Conservation (phyloP, 495 filamentous ascomycete genomes). For the Penicillium antarcticum region DNA sequence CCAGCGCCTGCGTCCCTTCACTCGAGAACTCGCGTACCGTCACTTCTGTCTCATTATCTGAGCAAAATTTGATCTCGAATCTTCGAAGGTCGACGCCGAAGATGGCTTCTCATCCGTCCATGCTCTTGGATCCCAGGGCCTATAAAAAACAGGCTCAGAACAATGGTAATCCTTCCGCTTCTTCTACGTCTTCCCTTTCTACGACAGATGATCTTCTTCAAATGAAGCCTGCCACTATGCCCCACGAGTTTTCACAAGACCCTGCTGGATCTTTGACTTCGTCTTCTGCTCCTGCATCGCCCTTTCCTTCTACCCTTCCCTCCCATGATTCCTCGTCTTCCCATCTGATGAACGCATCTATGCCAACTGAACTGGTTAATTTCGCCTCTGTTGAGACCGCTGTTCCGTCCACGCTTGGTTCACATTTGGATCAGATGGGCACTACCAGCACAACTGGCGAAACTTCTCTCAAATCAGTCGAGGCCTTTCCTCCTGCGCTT, state of each 20-base stretch:
- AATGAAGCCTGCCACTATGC: neutral
- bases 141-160: constrained; percentile 31
- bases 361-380: neutral
- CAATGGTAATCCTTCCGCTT: constrained; percentile 30
- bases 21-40: neutral
- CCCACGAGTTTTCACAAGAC: neutral
- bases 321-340: neutral
- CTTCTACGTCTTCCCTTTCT: neutral
- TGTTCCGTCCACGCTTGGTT: too few species aligned
- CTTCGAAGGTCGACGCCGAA: neutral
- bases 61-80: neutral
- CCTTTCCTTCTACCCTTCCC: neutral
- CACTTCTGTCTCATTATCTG: neutral
- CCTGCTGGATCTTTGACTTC: neutral
- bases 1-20: neutral
- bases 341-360: neutral
- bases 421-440: too few species aligned
- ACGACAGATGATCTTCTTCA: neutral
- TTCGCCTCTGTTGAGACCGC: neutral
- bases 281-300: neutral
- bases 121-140: constrained; percentile 41
- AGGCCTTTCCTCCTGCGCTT: neutral
- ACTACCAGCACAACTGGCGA: too few species aligned
- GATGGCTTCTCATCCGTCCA: constrained; percentile 44
- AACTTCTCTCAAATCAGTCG: neutral